Conservation (phyloP, 371 early-diverging fungal genomes). For the Saksenaea vasiformis region DNA sequence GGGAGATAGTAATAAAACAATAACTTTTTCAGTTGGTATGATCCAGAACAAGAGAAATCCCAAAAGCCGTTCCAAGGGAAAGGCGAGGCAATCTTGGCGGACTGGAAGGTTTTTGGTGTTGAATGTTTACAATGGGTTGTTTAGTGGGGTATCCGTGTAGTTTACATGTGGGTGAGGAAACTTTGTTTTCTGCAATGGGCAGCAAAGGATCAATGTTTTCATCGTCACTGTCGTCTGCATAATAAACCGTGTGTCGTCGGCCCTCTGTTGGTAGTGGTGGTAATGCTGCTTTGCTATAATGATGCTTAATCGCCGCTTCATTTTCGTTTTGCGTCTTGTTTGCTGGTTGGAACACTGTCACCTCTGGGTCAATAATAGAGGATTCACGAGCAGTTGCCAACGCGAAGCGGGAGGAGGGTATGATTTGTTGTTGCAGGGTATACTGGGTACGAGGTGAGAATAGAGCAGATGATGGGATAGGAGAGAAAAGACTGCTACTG, state of each 20-base stretch:
- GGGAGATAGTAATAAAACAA: no score
- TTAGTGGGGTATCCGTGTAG: neutral
- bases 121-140: neutral
- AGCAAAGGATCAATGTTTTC: constrained; percentile 1
- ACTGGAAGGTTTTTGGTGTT: neutral
- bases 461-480: constrained; percentile 8
- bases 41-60: neutral
- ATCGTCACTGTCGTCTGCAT: constrained; percentile 16
- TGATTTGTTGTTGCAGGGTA: constrained; percentile 4
- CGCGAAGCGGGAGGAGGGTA: neutral
- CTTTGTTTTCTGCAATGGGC: neutral
- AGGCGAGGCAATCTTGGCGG: neutral
- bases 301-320: neutral
- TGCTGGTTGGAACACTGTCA: neutral
- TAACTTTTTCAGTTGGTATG: neutral
- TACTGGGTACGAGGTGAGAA: constrained; percentile 7
- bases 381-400: neutral
- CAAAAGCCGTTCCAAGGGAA: neutral
- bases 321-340: neutral
- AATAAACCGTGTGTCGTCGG: constrained; percentile 1
- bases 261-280: constrained; percentile 7
- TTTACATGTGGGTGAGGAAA: neutral
- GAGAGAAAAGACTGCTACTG: constrained; percentile 5
- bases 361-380: neutral
- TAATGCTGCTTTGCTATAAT: constrained; percentile 7